Evolutionary conservation across 106 monocot genomes (phyloP), one percentile per base, ranked within the genome.

Genomic region (Allium cepa): DNA sequence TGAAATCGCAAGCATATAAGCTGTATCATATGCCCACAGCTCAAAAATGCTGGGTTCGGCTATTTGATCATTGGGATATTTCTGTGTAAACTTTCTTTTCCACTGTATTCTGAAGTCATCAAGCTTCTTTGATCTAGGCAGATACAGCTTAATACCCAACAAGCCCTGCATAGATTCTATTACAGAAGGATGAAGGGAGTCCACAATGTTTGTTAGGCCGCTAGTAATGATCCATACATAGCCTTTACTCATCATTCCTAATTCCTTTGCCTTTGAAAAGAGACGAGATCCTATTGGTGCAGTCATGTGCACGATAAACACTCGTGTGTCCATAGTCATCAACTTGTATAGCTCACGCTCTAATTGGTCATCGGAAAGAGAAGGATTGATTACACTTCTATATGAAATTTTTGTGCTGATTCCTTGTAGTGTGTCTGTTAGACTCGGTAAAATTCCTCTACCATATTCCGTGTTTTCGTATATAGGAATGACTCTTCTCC

Each of bases 161-260:
- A 68, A 75, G 6, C 89, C 89, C 46, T 89, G 66, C 81, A 92
- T 82, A 2, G 75, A 59, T 4, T 62, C 46, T 6, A 74, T 62
- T 22, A 7, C 26, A 1, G 60, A 47, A 0, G 67, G 12, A 9
- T 70, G 64, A 22, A 81, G 12, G 7, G 57, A 69, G 56, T 77
- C 73, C 3, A 84, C 47, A 1, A 73, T 15, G 49, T 73, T 62
- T 12, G 79, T 75, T 6, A 90, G 59, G 11, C 82, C 77, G 57
- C 81, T 73, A 1, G 87, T 80, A 10, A 73, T 69, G 51, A 90
- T 78, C 93, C 89, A 94, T 1, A 78, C 93, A 58, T 71, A 90
- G 0, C 81, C 93, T 8, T 75, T 47, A 2, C 9, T 69, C 81
- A 90, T 72, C 86, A 94, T 82, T 2, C 82, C 86, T 1, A 64